phyloP scores from a whole-genome alignment of 2,329 filamentous ascomycete species.

The Paradendryphiella salina region DNA sequence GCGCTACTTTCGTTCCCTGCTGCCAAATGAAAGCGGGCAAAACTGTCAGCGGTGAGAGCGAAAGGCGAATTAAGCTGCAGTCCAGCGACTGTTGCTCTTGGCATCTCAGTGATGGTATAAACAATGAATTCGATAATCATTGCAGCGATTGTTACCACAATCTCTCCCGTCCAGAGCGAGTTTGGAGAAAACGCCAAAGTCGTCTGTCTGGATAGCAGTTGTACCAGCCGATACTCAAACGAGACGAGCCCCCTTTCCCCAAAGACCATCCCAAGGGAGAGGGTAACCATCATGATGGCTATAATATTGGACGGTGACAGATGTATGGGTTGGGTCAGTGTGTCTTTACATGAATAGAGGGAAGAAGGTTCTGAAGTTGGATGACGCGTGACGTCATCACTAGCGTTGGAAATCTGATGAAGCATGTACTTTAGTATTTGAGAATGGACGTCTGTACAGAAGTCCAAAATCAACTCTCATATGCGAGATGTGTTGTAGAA shows the following conservation, averaged over 20 bases:
- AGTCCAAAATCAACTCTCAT: no score
- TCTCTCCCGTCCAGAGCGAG: conserved; percentile 5
- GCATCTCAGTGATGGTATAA: background rate
- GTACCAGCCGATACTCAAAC: conserved; percentile 6
- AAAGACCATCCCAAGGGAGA: background rate
- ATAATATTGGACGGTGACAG: background rate
- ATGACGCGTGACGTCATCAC: background rate
- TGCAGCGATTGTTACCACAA: conserved; percentile 6
- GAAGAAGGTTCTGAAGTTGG: background rate
- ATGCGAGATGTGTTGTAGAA: no score
- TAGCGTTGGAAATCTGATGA: background rate
- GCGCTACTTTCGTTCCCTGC: background rate
- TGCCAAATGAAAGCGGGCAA: conserved; percentile 3
- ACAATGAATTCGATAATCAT: conserved; percentile 2
- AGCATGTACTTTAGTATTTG: no score
- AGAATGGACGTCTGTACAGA: no score
- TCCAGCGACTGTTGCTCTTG: background rate
- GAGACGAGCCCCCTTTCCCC: conserved; percentile 7
- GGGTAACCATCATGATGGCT: background rate
- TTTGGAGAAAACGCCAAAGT: conserved; percentile 11
- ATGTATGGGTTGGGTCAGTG: background rate
- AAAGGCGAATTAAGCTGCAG: conserved; percentile 5
- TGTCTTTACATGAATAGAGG: background rate
- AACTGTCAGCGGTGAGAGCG: conserved; percentile 3
- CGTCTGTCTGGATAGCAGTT: conserved; percentile 2